A percentile compares a stretch with the other conserved stretches of the same genome.
Conservation (phyloP, 495 filamentous ascomycete genomes). For the Opeltia flavorubescens region DNA sequence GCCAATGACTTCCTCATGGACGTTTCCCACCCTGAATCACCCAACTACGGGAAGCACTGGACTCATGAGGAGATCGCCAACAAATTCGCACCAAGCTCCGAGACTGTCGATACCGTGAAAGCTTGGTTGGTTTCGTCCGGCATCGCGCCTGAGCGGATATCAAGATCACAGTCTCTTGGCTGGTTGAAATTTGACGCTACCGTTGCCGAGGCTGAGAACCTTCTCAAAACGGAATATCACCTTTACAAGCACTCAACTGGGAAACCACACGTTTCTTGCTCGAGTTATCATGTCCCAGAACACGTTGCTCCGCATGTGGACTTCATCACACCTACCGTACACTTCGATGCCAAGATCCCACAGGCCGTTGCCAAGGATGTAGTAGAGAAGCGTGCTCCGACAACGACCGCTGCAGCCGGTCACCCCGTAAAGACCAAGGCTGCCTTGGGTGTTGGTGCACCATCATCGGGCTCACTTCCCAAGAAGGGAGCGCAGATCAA, state of each 20-base stretch:
- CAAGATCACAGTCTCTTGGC: conserved; percentile 30
- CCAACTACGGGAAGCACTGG: conserved; percentile 41
- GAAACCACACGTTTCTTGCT: conserved; percentile 35
- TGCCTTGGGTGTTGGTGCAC: conserved; percentile 10
- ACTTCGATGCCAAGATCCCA: conserved; percentile 18
- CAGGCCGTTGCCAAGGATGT: conserved; percentile 2
- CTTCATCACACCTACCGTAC: conserved; percentile 39
- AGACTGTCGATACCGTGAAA: conserved; percentile 28
- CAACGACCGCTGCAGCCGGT: conserved; percentile 12
- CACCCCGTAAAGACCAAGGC: conserved; percentile 18
- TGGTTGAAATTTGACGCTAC: conserved; percentile 40
- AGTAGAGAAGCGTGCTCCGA: conserved; percentile 1
- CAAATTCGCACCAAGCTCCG: conserved; percentile 32
- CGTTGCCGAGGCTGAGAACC: conserved; percentile 35
- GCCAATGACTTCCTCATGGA: conserved; percentile 42
- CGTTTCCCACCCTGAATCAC: conserved; percentile 32
- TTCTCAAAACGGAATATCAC: conserved; percentile 47
- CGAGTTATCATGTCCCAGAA: conserved; percentile 39
- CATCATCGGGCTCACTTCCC: conserved; percentile 14
- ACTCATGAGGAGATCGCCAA: conserved; percentile 32
- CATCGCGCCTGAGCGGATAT: conserved; percentile 30
- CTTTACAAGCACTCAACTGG: conserved; percentile 36
- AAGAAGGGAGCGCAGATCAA: conserved; percentile 19
- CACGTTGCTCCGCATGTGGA: conserved; percentile 39
- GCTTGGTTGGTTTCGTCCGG: conserved; percentile 38